Conservation (phyloP, 768 basidiomycete species). For the Hypsizygus marmoreus region DNA sequence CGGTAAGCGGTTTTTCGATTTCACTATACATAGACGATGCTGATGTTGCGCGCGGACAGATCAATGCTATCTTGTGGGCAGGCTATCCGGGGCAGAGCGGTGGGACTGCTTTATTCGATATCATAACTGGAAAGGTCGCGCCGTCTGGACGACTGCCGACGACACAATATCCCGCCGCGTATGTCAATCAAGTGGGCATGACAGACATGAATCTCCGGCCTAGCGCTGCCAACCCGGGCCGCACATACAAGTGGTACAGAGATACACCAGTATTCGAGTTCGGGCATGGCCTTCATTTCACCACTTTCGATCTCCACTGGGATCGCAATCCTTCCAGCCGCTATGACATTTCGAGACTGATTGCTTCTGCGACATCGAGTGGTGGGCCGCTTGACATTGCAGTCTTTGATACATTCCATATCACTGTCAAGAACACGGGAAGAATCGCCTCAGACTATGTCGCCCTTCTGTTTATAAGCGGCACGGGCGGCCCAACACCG, state of each 20-base stretch:
- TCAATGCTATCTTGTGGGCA: slow-evolving; percentile 56
- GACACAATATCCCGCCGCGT: slow-evolving; percentile 56
- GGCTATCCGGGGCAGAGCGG: slow-evolving; percentile 62
- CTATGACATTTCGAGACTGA: slow-evolving; percentile 44
- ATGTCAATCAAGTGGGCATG: slow-evolving; percentile 50
- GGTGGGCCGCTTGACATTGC: slow-evolving; percentile 40
- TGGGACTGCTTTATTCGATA: slow-evolving; percentile 54
- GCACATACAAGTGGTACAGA: slow-evolving; percentile 61
- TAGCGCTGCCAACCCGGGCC: slow-evolving; percentile 48
- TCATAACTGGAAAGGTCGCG: slow-evolving; percentile 49
- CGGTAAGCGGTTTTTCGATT: slow-evolving; percentile 28
- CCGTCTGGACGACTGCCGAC: slow-evolving; percentile 56
- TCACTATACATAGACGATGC: neutral
- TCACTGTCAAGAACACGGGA: slow-evolving; percentile 51
- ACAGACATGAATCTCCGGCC: slow-evolving; percentile 61
- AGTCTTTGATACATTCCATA: slow-evolving; percentile 49
- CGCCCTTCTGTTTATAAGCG: slow-evolving; percentile 51
- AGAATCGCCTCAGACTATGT: slow-evolving; percentile 54
- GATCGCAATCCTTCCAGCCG: slow-evolving; percentile 28
- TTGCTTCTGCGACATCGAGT: slow-evolving; percentile 24
- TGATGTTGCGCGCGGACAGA: slow-evolving; percentile 28
- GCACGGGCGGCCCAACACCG: slow-evolving; percentile 49
- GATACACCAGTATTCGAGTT: slow-evolving; percentile 54
- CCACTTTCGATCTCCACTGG: slow-evolving; percentile 48
- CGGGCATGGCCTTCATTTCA: slow-evolving; percentile 57